Base-by-base conservation (phyloP, 495 filamentous ascomycete genomes). In the Glonium stellatum region DNA sequence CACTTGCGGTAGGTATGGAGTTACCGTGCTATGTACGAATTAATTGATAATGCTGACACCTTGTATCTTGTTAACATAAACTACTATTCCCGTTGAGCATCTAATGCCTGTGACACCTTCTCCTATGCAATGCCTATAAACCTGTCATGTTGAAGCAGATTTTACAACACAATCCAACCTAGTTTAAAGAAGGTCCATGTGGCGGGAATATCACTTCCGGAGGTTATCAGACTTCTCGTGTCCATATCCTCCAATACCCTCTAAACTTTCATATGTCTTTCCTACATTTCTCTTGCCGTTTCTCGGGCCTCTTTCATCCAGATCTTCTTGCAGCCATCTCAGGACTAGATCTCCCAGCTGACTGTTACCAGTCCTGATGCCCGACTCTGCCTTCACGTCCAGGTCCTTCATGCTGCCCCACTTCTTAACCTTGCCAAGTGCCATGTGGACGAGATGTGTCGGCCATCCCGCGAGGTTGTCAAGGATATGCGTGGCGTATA, bases 401-500 rank as follows among this genome's bases (percentile, higher is more conserved):
- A 82, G 83, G 19, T 75, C 73, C 58, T 86, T 83, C 31, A 89
- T 80, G 23, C 74, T 72, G 0, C 93, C 95, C 85, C 85, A 90
- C 67, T 87, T 86, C 77, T 88, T 90, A 42, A 97, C 87, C 54
- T 76, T 82, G 3, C 93, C 93, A 41, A 92, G 68, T 68, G 88
- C 84, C 91, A 97, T 96, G 66, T 97, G 92, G 53, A 96, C 91
- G 52, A 99, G 73, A 75, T 99, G 92, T 0, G 87, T 95, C 52
- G 93, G 93, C 93, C 93, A 99, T 36, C 82, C 82, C 0, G 88
- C 89, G 25, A 97, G 71, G 63, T 95, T 95, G 69, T 99, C 93
- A 66, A 99, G 71, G 55, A 99, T 96, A 71, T 99, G 93, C 19
- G 93, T 97, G 23, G 93, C 93, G 73, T 99, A 99, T 25, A 97